These are phyloP conservation scores for Zygosaccharomyces sapae DNA, from an alignment of 1,139 yeast genomes.

Conservation along the genomic window DNA sequence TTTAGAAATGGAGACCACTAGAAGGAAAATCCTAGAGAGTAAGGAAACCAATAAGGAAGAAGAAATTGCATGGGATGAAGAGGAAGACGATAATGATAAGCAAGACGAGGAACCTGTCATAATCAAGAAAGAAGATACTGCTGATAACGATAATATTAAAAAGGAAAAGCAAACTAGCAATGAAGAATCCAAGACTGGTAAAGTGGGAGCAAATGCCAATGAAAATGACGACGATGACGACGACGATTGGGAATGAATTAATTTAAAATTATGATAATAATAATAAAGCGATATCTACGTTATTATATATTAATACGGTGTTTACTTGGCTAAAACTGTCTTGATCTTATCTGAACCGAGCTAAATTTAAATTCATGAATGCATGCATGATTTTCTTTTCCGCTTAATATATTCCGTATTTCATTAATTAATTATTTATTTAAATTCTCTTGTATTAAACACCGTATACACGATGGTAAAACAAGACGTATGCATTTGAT, in stretches of 20 bases:
- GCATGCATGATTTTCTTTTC: background rate
- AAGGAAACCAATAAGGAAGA: conserved; percentile 20
- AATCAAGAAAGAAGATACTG: conserved; percentile 20
- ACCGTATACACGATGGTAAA: conserved; percentile 44
- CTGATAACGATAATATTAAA: conserved; percentile 6
- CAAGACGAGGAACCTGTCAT: conserved; percentile 48
- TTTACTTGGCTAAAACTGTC: background rate
- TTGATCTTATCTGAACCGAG: background rate
- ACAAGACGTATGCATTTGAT: conserved; percentile 69
- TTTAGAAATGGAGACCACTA: conserved; percentile 58
- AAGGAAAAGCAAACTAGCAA: conserved; percentile 5
- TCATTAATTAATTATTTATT: background rate
- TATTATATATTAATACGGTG: conserved; percentile 5
- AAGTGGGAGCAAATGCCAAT: conserved; percentile 26
- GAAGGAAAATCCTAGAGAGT: conserved; percentile 52
- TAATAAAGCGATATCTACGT: background rate
- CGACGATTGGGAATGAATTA: conserved; percentile 53
- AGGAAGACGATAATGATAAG: conserved; percentile 39
- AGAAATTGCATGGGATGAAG: conserved; percentile 31
- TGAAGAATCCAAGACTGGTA: conserved; percentile 4
- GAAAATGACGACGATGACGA: conserved; percentile 43
- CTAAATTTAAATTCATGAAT: background rate
- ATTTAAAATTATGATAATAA: background rate
- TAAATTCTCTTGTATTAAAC: conserved; percentile 6
- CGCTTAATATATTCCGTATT: background rate